Conservation (phyloP, 139 green algal genomes). For the Auxenochlorella pyrenoidosa region DNA sequence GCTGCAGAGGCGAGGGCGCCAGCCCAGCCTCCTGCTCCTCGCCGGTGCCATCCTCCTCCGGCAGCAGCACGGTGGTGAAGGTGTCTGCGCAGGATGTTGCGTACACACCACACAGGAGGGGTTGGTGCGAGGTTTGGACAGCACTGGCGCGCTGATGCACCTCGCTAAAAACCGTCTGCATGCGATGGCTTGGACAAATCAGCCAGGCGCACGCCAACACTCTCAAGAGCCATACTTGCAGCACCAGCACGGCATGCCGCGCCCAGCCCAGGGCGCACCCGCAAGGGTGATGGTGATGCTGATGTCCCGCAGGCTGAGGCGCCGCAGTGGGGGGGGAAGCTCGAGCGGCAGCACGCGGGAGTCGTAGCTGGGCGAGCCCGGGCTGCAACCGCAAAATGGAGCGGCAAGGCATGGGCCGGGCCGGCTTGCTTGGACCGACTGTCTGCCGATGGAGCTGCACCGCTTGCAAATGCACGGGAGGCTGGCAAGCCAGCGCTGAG, state of each 20-base stretch:
- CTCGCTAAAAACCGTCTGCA: too few relatives aligned
- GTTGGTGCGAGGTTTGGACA: too few relatives aligned
- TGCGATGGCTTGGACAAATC: too few relatives aligned
- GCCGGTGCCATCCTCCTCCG: not conserved
- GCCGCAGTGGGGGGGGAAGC: not conserved
- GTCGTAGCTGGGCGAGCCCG: constrained; percentile 9
- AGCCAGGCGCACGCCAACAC: too few relatives aligned
- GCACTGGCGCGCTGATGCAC: too few relatives aligned
- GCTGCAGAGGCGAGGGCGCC: not conserved
- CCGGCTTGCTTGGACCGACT: too few relatives aligned
- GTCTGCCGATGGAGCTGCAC: too few relatives aligned
- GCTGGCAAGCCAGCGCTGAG: too few relatives aligned
- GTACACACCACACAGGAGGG: too few relatives aligned
- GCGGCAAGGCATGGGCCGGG: not conserved
- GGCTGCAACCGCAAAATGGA: not conserved
- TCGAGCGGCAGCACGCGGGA: constrained; percentile 4
- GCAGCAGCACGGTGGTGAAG: constrained; percentile 28
- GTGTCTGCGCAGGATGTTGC: constrained; percentile 8
- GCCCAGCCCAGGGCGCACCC: not conserved
- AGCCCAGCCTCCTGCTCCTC: not conserved
- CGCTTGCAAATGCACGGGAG: too few relatives aligned
- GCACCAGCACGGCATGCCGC: too few relatives aligned
- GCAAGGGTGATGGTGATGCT: constrained; percentile 29
- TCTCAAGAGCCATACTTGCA: too few relatives aligned
- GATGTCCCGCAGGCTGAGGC: not conserved